phyloP scores from a whole-genome alignment of 768 basidiomycete species.

The Leucosporidium creatinivorum region DNA sequence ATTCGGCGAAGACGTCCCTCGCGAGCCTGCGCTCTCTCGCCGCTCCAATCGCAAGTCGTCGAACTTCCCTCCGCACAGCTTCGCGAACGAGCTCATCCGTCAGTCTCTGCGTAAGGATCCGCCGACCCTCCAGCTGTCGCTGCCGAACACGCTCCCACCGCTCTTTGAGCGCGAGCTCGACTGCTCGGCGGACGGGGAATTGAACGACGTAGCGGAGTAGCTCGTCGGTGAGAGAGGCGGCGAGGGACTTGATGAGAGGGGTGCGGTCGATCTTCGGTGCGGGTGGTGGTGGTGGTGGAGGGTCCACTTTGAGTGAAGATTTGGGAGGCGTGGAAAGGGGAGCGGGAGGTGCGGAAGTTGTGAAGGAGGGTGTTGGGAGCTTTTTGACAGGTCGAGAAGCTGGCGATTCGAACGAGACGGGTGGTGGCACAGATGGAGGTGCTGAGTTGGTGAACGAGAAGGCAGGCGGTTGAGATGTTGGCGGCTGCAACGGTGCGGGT shows the following conservation, averaged over 20 bases:
- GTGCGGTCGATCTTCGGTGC: too few relatives aligned
- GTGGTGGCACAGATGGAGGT: neutral
- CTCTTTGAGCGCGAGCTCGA: neutral
- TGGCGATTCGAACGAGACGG: neutral
- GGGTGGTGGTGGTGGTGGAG: too few relatives aligned
- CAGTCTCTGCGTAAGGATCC: too few relatives aligned
- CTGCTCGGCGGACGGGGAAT: constrained; percentile 4
- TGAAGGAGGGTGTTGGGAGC: neutral
- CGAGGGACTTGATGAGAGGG: neutral
- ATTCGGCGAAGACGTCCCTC: neutral
- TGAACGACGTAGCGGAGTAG: neutral
- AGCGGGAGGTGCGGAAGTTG: too few relatives aligned
- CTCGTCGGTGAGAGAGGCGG: neutral
- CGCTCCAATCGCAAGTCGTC: neutral
- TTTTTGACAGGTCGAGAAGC: neutral
- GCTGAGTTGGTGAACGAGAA: neutral
- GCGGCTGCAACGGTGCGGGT: neutral
- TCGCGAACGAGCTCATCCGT: too few relatives aligned
- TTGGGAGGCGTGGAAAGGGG: too few relatives aligned
- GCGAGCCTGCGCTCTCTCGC: neutral
- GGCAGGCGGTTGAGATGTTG: neutral
- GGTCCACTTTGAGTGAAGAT: too few relatives aligned
- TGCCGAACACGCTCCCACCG: constrained; percentile 3
- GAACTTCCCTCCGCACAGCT: too few relatives aligned
- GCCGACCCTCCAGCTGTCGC: too few relatives aligned